Evolutionary conservation across 148 eudicot species (phyloP), one percentile per base, ranked within the genome.

Genomic region (Fagopyrum tataricum): DNA sequence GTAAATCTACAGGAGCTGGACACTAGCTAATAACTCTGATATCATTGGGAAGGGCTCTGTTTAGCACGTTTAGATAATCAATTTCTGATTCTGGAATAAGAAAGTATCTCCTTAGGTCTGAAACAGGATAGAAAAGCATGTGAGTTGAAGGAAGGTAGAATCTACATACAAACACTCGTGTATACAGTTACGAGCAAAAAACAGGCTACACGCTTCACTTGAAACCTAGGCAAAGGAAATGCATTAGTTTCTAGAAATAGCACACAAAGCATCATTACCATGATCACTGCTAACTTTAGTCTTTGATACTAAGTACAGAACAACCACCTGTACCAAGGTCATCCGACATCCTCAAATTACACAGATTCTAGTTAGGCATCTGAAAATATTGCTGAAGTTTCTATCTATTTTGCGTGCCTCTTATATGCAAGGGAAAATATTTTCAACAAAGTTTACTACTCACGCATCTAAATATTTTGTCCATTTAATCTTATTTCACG

Each of bases 11-110:
- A 55, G 93, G 89, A 80, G 81, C 96, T 78, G 96, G 91, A 79
- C 90, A 87, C 98, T 97, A 94, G 52, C 97, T 87, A 78, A 87
- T 75, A 61, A 94, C 81, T 75, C 96, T 87, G 71, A 94, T 88
- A 78, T 94, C 98, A 74, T 86, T 81, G 49, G 98, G 98, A 78
- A 91, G 98, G 40, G 83, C 91, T 82, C 78, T 78, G 55, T 94
- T 94, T 61, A 94, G 76, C 62, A 88, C 76, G 78, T 81, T 87
- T 78, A 89, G 89, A 76, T 89, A 94, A 78, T 94, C 97, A 66
- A 94, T 39, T 82, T 94, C 97, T 73, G 78, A 87, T 83, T 84
- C 86, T 89, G 84, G 58, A 72, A 78, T n/a, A 64, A 23, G 48
- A 59, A 59, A 59, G 26, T 69, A 52, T 55, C 20, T 10, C 7